A percentile compares a stretch with the other conserved stretches of the same genome.
phyloP scores from a whole-genome alignment of 2,329 filamentous ascomycete genomes.

The Fonsecaea pedrosoi region DNA sequence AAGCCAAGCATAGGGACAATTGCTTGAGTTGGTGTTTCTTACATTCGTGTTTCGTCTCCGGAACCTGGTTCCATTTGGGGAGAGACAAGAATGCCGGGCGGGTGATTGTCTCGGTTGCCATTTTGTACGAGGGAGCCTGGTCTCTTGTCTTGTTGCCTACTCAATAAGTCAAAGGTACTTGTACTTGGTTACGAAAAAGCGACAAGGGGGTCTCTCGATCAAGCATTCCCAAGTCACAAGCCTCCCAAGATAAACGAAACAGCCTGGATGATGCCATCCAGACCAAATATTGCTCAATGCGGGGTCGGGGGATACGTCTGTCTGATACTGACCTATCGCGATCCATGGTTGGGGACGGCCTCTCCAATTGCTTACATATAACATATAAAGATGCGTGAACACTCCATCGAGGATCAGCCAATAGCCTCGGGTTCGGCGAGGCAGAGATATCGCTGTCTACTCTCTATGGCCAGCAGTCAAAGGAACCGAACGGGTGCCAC shows the following conservation, averaged over 20 bases:
- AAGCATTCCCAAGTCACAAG: background rate
- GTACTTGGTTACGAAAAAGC: background rate
- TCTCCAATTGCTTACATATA: conserved; percentile 25
- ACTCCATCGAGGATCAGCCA: background rate
- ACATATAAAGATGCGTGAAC: background rate
- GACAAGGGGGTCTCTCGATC: background rate
- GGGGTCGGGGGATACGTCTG: conserved; percentile 7
- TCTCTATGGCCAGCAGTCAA: background rate
- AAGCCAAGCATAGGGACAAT: background rate
- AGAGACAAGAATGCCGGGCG: conserved; percentile 7
- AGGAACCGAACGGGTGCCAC: background rate
- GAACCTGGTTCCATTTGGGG: conserved; percentile 28
- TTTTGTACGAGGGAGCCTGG: background rate
- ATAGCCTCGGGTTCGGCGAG: background rate
- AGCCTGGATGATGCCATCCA: conserved; percentile 19
- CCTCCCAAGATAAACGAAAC: background rate
- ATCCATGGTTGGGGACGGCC: conserved; percentile 5
- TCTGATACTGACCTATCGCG: conserved; percentile 9
- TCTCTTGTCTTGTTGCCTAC: background rate
- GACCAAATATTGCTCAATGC: conserved; percentile 18
- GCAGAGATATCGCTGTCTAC: background rate
- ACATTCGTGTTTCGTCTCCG: conserved; percentile 33
- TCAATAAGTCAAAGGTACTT: background rate
- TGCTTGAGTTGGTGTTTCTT: background rate
- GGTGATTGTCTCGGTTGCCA: conserved; percentile 28